Base-by-base conservation (phyloP, 805 yeast genomes). In the Ogataea paradorogensis region DNA sequence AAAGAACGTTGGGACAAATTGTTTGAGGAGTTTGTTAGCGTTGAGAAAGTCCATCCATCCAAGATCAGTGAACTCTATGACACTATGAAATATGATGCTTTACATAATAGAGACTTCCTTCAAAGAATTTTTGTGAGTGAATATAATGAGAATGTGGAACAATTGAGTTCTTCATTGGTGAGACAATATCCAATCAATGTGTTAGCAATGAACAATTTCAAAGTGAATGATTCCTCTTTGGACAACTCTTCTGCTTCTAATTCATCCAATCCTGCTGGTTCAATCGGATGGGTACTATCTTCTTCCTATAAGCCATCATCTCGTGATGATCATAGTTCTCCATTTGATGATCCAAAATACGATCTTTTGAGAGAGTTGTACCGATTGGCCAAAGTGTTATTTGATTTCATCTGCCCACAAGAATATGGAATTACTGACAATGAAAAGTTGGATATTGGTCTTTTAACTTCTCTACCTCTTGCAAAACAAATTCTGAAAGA, bases 401-500 rank as follows among this genome's bases (percentile, higher is more conserved):
- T 93, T 67, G 99, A 93, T 64, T 93, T 91, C 58, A 89, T 93
- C 34, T 93, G 98, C 64, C 99, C 99, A 8, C 98, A 93, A 62
- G 99, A 93, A 59, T 93, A 93, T 59, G 99, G 99, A 48, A 93
- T 93, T 52, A 88, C 90, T 49, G 95, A 89, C 56, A 82, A 84
- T 54, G 99, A 93, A 62, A 93, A 93, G 59, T 73, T 93, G 45
- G 99, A 93, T 59, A 93, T 93, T 66, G 99, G 99, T 4, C 69
- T 93, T 42, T 69, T 93, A 52, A 93, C 99, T 0, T 87, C 96
- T 2, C 72, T 93, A 54, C 99, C 99, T 2, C 72, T 93, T 52
- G 95, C 96, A 1, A 85, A 81, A 60, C 95, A 88, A 63, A 84
- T 93, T 27, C 62, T 93, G 35, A 68, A 73, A 24, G 98, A 93